These are phyloP conservation scores for Phytophthora agathidicida DNA, from an alignment of 352 stramenopile genomes.

Conservation along the genomic window DNA sequence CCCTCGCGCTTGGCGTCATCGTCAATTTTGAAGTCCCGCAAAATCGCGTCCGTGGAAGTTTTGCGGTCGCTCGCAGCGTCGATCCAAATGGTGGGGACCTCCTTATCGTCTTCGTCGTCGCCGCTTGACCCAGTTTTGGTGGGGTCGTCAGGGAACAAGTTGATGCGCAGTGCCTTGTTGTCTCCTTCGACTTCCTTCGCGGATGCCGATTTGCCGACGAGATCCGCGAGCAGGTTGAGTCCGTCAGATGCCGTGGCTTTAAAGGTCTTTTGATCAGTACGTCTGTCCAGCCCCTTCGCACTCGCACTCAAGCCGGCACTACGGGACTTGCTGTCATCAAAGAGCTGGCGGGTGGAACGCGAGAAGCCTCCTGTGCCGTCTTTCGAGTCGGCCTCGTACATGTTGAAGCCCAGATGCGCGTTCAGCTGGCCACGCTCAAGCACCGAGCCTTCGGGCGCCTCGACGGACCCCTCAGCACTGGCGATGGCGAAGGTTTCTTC, in stretches of 20 bases:
- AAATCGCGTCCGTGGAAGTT: slow-evolving; percentile 44
- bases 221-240: slow-evolving; percentile 85
- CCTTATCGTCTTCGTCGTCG: slow-evolving; percentile 66
- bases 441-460: slow-evolving; percentile 55
- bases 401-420: slow-evolving; percentile 75
- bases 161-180: slow-evolving; percentile 74
- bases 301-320: slow-evolving; percentile 20
- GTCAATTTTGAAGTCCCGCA: slow-evolving; percentile 72
- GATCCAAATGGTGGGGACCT: slow-evolving; percentile 82
- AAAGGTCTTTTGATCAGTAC: slow-evolving; percentile 66
- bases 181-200: slow-evolving; percentile 55
- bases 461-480: slow-evolving; percentile 54
- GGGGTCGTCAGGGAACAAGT: slow-evolving; percentile 74
- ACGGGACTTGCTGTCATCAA: slow-evolving; percentile 62
- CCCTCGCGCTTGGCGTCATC: slow-evolving; percentile 49
- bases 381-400: slow-evolving; percentile 85
- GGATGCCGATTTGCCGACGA: slow-evolving; percentile 66
- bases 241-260: slow-evolving; percentile 82
- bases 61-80: slow-evolving; percentile 81
- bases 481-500: slow-evolving; percentile 72
- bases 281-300: slow-evolving; percentile 33
- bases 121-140: slow-evolving; percentile 38
- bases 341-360: slow-evolving; percentile 57
- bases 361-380: slow-evolving; percentile 37
- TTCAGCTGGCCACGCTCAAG: slow-evolving; percentile 68